These are phyloP conservation scores for Carallia brachiata DNA, from an alignment of 345 rosid species.

Conservation along the genomic window DNA sequence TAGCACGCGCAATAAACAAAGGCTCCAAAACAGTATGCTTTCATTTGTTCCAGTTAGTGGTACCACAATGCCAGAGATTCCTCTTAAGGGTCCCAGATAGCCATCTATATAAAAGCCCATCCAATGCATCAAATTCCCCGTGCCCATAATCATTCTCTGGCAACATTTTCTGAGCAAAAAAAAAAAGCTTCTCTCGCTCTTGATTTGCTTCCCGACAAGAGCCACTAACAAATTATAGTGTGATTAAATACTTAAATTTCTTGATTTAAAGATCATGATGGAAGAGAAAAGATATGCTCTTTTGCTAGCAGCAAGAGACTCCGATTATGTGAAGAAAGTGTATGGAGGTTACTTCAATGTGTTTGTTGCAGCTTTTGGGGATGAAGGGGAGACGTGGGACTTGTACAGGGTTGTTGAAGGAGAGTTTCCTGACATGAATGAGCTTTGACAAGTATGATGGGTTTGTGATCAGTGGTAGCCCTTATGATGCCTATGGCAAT, in stretches of 20 bases:
- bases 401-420: constrained; percentile 68
- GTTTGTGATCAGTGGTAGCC: constrained; percentile 82
- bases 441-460: constrained; percentile 71
- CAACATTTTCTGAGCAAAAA: neutral
- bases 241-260: neutral
- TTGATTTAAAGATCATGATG: neutral
- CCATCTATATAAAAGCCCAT: neutral
- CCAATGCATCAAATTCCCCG: neutral
- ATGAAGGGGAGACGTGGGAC: constrained; percentile 85
- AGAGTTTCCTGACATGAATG: constrained; percentile 66
- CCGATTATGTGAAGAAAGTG: constrained; percentile 62
- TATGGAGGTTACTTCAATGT: constrained; percentile 87
- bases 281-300: constrained; percentile 48
- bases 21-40: too few relatives aligned
- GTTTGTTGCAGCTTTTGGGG: constrained; percentile 62
- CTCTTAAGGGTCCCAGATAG: too few relatives aligned
- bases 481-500: constrained; percentile 71
- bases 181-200: neutral
- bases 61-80: too few relatives aligned
- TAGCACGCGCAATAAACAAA: too few relatives aligned
- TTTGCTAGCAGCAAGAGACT: constrained; percentile 66
- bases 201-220: neutral
- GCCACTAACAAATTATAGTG: too few relatives aligned
- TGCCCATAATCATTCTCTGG: neutral
- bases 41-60: too few relatives aligned